Conservation (phyloP, 2,329 filamentous ascomycete species). For the Lasiodiplodia gonubiensis region DNA sequence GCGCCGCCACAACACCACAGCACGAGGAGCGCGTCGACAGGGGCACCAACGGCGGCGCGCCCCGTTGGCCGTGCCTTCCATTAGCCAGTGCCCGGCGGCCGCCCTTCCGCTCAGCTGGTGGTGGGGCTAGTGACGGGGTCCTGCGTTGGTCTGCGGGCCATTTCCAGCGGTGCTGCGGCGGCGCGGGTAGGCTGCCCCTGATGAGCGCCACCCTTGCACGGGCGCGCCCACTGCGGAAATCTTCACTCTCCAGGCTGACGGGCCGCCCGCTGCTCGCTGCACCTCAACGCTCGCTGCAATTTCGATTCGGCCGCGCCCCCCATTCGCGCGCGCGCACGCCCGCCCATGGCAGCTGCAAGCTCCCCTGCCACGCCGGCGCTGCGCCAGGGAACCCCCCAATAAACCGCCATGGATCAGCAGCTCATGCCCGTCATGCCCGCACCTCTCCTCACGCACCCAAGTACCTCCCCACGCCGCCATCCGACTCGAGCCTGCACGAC, state of each 20-base stretch:
- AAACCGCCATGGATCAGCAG: conserved; percentile 25
- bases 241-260: background rate
- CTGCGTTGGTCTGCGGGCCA: background rate
- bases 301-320: conserved; percentile 22
- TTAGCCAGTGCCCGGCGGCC: background rate
- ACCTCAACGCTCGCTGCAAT: conserved; percentile 22
- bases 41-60: conserved; percentile 9
- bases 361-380: conserved; percentile 21
- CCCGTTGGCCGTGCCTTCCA: conserved; percentile 3
- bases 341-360: conserved; percentile 1
- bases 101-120: background rate
- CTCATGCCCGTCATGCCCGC: conserved; percentile 13
- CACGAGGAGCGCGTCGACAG: background rate
- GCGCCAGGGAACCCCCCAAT: conserved; percentile 24
- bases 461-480: conserved; percentile 12
- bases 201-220: conserved; percentile 11
- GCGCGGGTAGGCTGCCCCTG: conserved; percentile 21
- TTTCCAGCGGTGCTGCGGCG: background rate
- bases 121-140: background rate
- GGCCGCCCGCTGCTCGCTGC: conserved; percentile 6
- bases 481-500: conserved; percentile 9
- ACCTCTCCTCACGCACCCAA: conserved; percentile 3
- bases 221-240: conserved; percentile 1
- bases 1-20: conserved; percentile 16
- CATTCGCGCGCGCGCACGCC: conserved; percentile 22